Evolutionary conservation across 345 rosid genomes (phyloP).

Genomic region (Acer negundo): DNA sequence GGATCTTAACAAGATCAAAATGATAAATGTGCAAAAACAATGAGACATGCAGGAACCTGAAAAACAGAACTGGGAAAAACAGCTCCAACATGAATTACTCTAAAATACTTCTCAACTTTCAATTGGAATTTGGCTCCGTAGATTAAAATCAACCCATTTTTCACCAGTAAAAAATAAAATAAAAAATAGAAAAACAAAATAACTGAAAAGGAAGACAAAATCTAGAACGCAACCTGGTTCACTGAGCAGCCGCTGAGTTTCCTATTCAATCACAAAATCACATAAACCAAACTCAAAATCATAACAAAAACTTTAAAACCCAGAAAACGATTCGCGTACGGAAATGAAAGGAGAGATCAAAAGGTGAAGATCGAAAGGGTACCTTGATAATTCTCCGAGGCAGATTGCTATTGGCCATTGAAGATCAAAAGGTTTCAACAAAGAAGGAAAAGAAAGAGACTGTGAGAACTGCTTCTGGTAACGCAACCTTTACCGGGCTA

Average conservation of each 20-base stretch:
- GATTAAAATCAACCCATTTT: background rate
- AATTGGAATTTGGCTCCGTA: background rate
- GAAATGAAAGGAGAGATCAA: background rate
- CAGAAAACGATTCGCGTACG: background rate
- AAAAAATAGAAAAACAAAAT: too few relatives aligned
- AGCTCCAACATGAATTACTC: background rate
- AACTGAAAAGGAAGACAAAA: background rate
- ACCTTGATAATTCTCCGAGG: conserved; percentile 58
- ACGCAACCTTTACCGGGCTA: too few relatives aligned
- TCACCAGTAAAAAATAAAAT: background rate
- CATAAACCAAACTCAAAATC: background rate
- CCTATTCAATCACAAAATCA: conserved; percentile 14
- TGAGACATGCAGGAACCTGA: too few relatives aligned
- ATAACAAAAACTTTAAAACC: background rate
- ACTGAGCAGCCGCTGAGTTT: conserved; percentile 24
- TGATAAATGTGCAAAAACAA: background rate
- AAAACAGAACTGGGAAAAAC: too few relatives aligned
- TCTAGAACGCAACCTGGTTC: conserved; percentile 48
- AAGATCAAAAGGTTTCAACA: background rate
- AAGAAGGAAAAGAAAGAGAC: background rate
- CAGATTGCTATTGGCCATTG: conserved; percentile 51
- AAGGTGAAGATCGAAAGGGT: background rate
- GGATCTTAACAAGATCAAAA: background rate
- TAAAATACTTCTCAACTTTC: too few relatives aligned
- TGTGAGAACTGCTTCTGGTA: background rate